These are phyloP conservation scores for Cryptococcus wingfieldii DNA, from an alignment of 1,284 basidiomycete genomes.

Conservation along the genomic window DNA sequence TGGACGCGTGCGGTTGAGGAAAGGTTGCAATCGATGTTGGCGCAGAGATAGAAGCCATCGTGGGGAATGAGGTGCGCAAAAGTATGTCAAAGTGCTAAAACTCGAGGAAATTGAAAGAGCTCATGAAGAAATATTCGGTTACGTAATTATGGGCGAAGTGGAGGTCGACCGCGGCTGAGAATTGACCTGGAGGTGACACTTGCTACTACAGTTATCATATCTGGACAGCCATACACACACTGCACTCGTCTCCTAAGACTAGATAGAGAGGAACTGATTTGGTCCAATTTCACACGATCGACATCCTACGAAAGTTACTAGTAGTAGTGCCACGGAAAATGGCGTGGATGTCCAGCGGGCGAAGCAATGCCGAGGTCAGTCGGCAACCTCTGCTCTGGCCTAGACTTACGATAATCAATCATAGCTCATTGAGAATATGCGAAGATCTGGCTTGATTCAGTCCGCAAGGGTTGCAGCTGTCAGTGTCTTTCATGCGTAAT, in stretches of 20 bases:
- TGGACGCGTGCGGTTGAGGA: constrained; percentile 35
- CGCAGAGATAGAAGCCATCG: constrained; percentile 39
- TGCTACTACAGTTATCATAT: too few species aligned
- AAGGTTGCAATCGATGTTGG: constrained; percentile 43
- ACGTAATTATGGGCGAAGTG: constrained; percentile 6
- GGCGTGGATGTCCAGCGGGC: background rate
- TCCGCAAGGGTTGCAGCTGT: constrained; percentile 37
- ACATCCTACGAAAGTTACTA: too few species aligned
- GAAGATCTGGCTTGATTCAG: constrained; percentile 30
- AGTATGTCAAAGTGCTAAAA: background rate
- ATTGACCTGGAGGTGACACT: too few species aligned
- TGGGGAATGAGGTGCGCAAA: background rate
- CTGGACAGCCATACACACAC: too few species aligned
- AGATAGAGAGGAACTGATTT: too few species aligned
- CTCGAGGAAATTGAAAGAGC: background rate
- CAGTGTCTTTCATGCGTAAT: background rate
- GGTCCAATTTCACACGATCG: too few species aligned
- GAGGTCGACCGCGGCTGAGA: background rate
- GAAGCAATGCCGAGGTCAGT: background rate
- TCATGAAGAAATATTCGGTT: constrained; percentile 14
- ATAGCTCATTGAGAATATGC: constrained; percentile 43
- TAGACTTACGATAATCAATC: background rate
- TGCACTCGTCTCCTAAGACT: too few species aligned
- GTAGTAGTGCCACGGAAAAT: too few species aligned
- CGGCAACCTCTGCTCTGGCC: background rate